A percentile compares a stretch with the other conserved stretches of the same genome.
Evolutionary conservation across 768 basidiomycete genomes (phyloP).

Genomic region (Cystobasidium tubakii): DNA sequence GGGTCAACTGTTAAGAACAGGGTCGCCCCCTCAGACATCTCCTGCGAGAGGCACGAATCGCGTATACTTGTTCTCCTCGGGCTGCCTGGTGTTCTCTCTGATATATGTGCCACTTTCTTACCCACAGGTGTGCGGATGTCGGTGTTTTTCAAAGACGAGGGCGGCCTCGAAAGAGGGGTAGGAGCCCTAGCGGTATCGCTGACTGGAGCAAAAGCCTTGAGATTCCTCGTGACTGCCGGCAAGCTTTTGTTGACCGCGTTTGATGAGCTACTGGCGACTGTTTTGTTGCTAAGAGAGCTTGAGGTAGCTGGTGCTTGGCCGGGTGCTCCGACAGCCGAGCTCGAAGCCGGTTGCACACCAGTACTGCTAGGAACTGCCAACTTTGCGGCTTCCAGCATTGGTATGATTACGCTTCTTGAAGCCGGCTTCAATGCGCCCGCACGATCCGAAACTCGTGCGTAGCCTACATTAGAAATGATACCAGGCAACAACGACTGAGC

Average conservation of each 20-base stretch:
- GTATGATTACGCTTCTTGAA: constrained; percentile 71
- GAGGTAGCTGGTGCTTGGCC: neutral
- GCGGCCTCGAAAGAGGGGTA: constrained; percentile 38
- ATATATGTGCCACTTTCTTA: neutral
- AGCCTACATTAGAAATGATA: constrained; percentile 69
- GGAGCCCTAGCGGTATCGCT: constrained; percentile 17
- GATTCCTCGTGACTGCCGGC: neutral
- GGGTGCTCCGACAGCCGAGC: neutral
- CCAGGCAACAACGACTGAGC: constrained; percentile 74
- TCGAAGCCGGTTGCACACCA: neutral
- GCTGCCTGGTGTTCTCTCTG: neutral
- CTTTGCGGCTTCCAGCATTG: constrained; percentile 76
- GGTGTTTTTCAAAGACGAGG: constrained; percentile 38
- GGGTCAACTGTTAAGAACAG: constrained; percentile 43
- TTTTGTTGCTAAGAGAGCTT: neutral
- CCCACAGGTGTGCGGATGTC: constrained; percentile 41
- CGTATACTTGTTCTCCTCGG: constrained; percentile 3
- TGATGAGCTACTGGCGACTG: neutral
- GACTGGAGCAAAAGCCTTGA: neutral
- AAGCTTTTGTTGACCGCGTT: neutral
- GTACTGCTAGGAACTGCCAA: constrained; percentile 40
- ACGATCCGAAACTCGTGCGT: constrained; percentile 77
- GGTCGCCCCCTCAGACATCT: constrained; percentile 50
- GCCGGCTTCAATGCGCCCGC: constrained; percentile 85
- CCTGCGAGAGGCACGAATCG: constrained; percentile 44